Evolutionary conservation across 2,329 filamentous ascomycete genomes (phyloP).

Genomic region (Fusarium sublunatum): DNA sequence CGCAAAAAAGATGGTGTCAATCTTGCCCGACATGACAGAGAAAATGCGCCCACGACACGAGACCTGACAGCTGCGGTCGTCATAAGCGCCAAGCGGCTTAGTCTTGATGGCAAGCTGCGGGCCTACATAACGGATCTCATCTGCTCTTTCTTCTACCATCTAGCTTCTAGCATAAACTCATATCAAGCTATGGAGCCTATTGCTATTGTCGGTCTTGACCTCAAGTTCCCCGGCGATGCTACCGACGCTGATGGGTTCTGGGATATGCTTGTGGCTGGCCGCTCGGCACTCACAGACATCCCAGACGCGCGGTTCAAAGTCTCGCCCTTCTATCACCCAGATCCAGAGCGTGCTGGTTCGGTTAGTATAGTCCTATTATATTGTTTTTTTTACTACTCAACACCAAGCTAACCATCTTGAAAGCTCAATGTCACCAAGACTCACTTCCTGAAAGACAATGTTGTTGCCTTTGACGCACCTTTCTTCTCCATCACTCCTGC

Average conservation of each 20-base stretch:
- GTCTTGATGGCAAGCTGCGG: constrained; percentile 10
- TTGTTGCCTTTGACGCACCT: constrained; percentile 43
- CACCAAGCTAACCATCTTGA: not conserved
- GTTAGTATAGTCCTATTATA: not conserved
- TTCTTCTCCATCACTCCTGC: constrained; percentile 55
- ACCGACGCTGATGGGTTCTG: constrained; percentile 8
- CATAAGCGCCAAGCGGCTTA: constrained; percentile 6
- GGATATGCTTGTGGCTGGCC: constrained; percentile 14
- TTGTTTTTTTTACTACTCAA: rapidly evolving
- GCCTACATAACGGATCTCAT: not conserved
- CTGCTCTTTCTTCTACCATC: not conserved
- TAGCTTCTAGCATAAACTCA: not conserved
- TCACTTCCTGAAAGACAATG: constrained; percentile 6
- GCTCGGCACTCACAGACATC: constrained; percentile 8
- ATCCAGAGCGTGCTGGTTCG: constrained; percentile 10
- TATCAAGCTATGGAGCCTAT: constrained; percentile 8
- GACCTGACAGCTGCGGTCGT: constrained; percentile 10
- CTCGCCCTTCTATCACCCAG: constrained; percentile 10
- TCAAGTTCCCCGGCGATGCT: constrained; percentile 14
- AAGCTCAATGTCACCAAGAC: constrained; percentile 8
- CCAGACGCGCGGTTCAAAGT: constrained; percentile 13
- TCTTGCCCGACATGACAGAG: constrained; percentile 12
- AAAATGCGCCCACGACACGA: constrained; percentile 5
- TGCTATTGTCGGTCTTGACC: constrained; percentile 12
- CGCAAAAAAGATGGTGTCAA: constrained; percentile 15